Base-by-base conservation (phyloP, 306 rosid species). In the Crotalaria pallida region DNA sequence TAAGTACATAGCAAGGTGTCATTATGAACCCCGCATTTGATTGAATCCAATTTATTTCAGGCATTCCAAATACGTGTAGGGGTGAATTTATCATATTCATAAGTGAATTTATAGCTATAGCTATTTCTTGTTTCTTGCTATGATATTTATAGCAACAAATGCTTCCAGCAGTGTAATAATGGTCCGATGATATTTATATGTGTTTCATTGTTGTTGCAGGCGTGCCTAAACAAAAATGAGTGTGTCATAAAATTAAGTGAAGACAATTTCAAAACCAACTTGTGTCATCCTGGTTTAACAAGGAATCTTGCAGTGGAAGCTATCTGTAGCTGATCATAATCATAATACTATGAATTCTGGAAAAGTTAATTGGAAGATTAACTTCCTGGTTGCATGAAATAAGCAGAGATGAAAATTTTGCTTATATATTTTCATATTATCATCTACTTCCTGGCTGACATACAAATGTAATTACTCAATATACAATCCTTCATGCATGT, bases 241-340 rank as follows among this genome's bases (percentile, higher is more conserved):
- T 87, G 96, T 78, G 81, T 71, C 56, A 44, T 90, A 67, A 83
- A 82, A 71, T 23, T 88, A 76, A 77, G 52, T 44, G 87, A 78
- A 71, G 88, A 84, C 67, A 85, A 78, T 40, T 90, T 88, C 80
- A 73, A 76, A 6, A 75, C 23, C 71, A 74, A 73, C 77, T 51
- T 78, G 79, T 88, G 96, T 60, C n/a, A n/a, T n/a, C 56, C 76
- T 18, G 73, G 68, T 44, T 76, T 67, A 57, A 67, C 83, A 2
- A 84, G 80, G 88, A 93, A 85, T 83, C 91, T 90, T 72, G 98
- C 96, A 4, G 92, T 87, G 48, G 92, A 93, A 83, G 94, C 87
- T 1, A 74, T 77, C 11, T 93, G 96, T 78, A 80, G 83, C 79
- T 88, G 86, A 84, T 61, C 38, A 38, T 22, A 41, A 84, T 61